Conservation (phyloP, 352 stramenopile genomes). For the Pythium coloratum region DNA sequence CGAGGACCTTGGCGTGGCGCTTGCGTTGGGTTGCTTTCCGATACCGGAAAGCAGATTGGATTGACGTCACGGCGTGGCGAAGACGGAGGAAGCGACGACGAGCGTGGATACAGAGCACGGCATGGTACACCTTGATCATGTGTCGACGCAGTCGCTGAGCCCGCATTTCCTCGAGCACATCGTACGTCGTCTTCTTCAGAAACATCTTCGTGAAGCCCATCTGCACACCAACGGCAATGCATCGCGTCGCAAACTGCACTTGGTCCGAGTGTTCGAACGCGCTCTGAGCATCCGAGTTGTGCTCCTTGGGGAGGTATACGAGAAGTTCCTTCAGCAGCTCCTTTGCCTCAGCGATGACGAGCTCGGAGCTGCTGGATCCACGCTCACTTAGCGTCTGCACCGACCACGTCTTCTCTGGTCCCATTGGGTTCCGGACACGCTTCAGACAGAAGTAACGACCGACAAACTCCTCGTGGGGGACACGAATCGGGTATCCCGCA, state of each 20-base stretch:
- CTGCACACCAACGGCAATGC: slow-evolving; percentile 75
- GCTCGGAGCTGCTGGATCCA: slow-evolving; percentile 35
- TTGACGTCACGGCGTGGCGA: slow-evolving; percentile 44
- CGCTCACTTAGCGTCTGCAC: slow-evolving; percentile 50
- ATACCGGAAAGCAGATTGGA: slow-evolving; percentile 68
- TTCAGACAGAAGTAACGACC: slow-evolving; percentile 76
- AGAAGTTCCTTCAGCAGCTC: slow-evolving; percentile 88
- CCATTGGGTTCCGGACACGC: slow-evolving; percentile 44
- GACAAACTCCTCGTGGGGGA: slow-evolving; percentile 75
- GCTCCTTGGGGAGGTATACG: slow-evolving; percentile 87
- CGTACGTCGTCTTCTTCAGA: slow-evolving; percentile 89
- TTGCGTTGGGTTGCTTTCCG: slow-evolving; percentile 41
- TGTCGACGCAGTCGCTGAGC: slow-evolving; percentile 59
- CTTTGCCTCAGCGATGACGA: slow-evolving; percentile 56
- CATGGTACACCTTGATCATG: slow-evolving; percentile 77
- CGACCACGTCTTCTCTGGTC: slow-evolving; percentile 32
- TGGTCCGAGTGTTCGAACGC: slow-evolving; percentile 71
- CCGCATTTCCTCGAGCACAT: slow-evolving; percentile 90
- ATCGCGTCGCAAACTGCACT: slow-evolving; percentile 59
- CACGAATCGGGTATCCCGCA: slow-evolving; percentile 79
- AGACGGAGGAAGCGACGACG: slow-evolving; percentile 61
- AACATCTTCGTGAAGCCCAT: slow-evolving; percentile 97
- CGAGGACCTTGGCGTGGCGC: slow-evolving; percentile 34
- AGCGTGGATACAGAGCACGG: slow-evolving; percentile 58
- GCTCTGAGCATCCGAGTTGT: slow-evolving; percentile 78